Evolutionary conservation across 1,284 basidiomycete species (phyloP).

Genomic region (Chondrostereum purpureum): DNA sequence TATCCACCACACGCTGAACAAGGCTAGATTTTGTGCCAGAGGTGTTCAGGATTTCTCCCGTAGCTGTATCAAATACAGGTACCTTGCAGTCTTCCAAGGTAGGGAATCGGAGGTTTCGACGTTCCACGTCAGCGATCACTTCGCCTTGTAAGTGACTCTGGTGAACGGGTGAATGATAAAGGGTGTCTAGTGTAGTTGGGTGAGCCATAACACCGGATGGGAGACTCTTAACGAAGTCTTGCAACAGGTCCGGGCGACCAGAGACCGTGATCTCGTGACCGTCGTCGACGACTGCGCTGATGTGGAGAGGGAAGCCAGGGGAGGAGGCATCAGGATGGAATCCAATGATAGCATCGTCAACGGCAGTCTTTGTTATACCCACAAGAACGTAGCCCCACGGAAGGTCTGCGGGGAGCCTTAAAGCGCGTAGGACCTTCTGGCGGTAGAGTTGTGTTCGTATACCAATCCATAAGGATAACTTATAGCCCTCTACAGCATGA

Average conservation of each 20-base stretch:
- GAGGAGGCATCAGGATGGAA: slow-evolving; percentile 15
- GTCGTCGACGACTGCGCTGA: slow-evolving; percentile 43
- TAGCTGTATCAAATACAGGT: slow-evolving; percentile 43
- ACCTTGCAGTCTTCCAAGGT: slow-evolving; percentile 33
- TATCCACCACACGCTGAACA: slow-evolving; percentile 44
- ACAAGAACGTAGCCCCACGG: slow-evolving; percentile 51
- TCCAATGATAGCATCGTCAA: slow-evolving; percentile 17
- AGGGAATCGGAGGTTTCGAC: slow-evolving; percentile 45
- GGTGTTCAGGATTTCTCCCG: slow-evolving; percentile 33
- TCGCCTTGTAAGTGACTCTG: slow-evolving; percentile 25
- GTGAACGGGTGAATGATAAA: slow-evolving; percentile 48
- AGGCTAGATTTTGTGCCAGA: slow-evolving; percentile 23
- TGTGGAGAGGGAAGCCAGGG: slow-evolving; percentile 24
- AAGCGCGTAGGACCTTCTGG: slow-evolving; percentile 17
- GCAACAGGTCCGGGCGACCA: slow-evolving; percentile 44
- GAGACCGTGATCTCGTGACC: slow-evolving; percentile 48
- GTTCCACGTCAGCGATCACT: slow-evolving; percentile 38
- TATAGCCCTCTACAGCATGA: slow-evolving; percentile 42
- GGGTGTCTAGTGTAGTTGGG: slow-evolving; percentile 38
- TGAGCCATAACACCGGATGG: slow-evolving; percentile 26
- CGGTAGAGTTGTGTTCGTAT: slow-evolving; percentile 43
- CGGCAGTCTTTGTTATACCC: slow-evolving; percentile 29
- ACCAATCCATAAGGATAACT: slow-evolving; percentile 53
- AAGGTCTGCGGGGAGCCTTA: slow-evolving; percentile 21
- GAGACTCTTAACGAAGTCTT: slow-evolving; percentile 33